Conservation (phyloP, 768 basidiomycete genomes). For the Suillus fuscotomentosus region DNA sequence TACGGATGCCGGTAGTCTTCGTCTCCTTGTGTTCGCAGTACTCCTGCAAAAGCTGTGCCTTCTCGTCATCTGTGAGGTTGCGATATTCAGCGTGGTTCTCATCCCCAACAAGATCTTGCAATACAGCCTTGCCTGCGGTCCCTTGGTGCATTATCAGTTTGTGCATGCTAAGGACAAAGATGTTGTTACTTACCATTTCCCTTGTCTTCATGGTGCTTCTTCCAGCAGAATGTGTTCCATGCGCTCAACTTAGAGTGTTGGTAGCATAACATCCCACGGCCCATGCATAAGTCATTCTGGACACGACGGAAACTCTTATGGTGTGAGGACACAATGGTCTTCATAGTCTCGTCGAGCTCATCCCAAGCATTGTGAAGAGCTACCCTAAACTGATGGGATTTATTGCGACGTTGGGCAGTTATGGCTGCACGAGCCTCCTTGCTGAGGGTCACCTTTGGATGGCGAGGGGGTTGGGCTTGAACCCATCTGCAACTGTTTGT, state of each 20-base stretch:
- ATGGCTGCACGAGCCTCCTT: constrained; percentile 4
- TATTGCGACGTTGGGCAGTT: neutral
- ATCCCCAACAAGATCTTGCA: neutral
- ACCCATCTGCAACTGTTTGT: neutral
- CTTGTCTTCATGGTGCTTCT: neutral
- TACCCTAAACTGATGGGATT: neutral
- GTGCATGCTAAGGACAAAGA: neutral
- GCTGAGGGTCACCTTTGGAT: constrained; percentile 1
- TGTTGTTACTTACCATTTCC: neutral
- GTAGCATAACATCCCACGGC: neutral
- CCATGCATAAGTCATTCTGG: constrained; percentile 6
- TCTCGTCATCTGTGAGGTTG: neutral
- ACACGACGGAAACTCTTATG: constrained; percentile 8
- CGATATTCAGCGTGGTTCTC: neutral
- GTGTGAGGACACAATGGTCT: neutral
- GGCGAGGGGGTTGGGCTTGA: neutral
- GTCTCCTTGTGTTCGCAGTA: neutral
- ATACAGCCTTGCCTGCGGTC: neutral
- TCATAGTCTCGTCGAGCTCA: constrained; percentile 3
- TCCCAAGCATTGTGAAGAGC: constrained; percentile 8
- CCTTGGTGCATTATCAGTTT: neutral
- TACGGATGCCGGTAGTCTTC: neutral
- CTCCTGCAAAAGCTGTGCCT: neutral
- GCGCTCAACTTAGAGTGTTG: neutral
- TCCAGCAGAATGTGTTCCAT: constrained; percentile 12